phyloP scores from a whole-genome alignment of 2,329 filamentous ascomycete species.

The Diaporthe ampelina region DNA sequence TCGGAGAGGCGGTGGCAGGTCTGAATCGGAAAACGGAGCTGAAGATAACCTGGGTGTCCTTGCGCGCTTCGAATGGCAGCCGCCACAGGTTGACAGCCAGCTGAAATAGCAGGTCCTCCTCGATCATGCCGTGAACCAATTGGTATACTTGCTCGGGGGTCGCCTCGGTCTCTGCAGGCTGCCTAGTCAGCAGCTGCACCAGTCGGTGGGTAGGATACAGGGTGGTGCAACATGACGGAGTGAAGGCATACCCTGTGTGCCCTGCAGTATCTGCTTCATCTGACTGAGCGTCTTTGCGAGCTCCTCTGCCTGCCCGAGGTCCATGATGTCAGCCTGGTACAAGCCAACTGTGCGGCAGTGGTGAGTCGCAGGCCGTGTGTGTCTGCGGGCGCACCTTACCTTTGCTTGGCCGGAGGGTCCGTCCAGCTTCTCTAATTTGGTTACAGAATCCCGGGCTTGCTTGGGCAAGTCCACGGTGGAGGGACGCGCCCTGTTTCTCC shows the following conservation, averaged over 20 bases:
- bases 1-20: conserved; percentile 74
- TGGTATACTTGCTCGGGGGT: conserved; percentile 90
- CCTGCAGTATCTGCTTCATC: conserved; percentile 95
- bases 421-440: conserved; percentile 58
- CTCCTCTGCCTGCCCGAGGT: conserved; percentile 79
- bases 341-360: conserved; percentile 27
- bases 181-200: conserved; percentile 26
- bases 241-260: conserved; percentile 79
- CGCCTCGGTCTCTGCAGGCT: conserved; percentile 80
- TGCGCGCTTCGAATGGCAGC: conserved; percentile 94
- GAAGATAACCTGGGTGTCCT: conserved; percentile 96
- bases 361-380: not conserved
- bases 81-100: conserved; percentile 86
- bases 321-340: conserved; percentile 27
- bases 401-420: conserved; percentile 62
- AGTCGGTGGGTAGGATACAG: not conserved
- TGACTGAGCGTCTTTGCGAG: conserved; percentile 86
- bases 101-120: conserved; percentile 89
- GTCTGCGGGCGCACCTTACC: conserved; percentile 42
- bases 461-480: conserved; percentile 67
- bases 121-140: conserved; percentile 85
- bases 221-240: not conserved
- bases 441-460: conserved; percentile 68
- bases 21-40: conserved; percentile 95
- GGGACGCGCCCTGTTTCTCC: conserved; percentile 64